Evolutionary conservation across 1,284 basidiomycete species (phyloP).

Genomic region (Ganoderma lingzhi): DNA sequence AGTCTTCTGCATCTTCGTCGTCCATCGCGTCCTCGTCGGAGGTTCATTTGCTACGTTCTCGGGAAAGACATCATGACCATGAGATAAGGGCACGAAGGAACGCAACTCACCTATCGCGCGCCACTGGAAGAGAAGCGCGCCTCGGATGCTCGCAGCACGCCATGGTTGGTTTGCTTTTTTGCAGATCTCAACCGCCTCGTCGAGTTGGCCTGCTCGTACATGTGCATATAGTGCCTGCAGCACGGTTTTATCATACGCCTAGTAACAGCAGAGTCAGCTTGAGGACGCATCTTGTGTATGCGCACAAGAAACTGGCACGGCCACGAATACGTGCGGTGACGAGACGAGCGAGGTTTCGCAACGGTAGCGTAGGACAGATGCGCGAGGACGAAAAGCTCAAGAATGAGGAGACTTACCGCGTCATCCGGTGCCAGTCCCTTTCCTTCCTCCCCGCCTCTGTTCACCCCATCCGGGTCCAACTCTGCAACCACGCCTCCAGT

Average conservation of each 20-base stretch:
- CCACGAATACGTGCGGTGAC: neutral
- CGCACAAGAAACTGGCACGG: neutral
- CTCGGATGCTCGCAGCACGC: slow-evolving; percentile 88
- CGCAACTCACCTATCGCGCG: slow-evolving; percentile 61
- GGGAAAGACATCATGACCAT: neutral
- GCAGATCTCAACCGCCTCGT: slow-evolving; percentile 86
- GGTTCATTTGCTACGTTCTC: slow-evolving; percentile 53
- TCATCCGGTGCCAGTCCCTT: slow-evolving; percentile 74
- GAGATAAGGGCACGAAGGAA: neutral
- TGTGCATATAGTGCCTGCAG: slow-evolving; percentile 80
- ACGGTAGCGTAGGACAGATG: no score
- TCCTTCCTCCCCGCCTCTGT: slow-evolving; percentile 52
- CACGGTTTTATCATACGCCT: slow-evolving; percentile 84
- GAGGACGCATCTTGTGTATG: neutral
- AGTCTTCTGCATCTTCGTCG: slow-evolving; percentile 51
- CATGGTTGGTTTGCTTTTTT: slow-evolving; percentile 89
- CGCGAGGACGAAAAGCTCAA: neutral
- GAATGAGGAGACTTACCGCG: slow-evolving; percentile 55
- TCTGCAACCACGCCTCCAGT: slow-evolving; percentile 63
- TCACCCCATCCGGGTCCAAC: slow-evolving; percentile 81
- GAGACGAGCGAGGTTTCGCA: neutral
- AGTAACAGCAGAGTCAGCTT: neutral
- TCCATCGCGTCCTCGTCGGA: slow-evolving; percentile 60
- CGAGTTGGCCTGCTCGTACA: slow-evolving; percentile 83
- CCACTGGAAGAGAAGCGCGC: slow-evolving; percentile 82